Base-by-base conservation (phyloP, 345 rosid species). In the Stellera chamaejasme region DNA sequence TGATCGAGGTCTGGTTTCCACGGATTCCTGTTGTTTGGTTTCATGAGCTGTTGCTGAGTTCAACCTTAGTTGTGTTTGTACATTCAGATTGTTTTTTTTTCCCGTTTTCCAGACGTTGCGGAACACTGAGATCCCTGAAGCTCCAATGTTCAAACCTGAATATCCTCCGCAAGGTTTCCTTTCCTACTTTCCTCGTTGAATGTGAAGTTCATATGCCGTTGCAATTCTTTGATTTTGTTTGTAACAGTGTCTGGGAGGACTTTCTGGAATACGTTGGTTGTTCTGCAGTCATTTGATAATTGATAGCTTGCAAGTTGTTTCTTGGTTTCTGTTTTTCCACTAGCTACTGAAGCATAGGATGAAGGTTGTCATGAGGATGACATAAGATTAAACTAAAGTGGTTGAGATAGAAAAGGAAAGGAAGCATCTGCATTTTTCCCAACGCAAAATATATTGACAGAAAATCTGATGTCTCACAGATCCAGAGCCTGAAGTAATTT, bases 131-230 rank as follows among this genome's bases (percentile, higher is more conserved):
- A 79, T 89, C 63, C 95, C 97, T 7, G 97, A 89, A 72, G 65
- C 72, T 45, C 97, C 97, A 41, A 86, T 89, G 97, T 86, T 78
- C 57, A 86, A 70, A 64, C 97, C 97, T 7, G 95, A 86, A 78
- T 86, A 63, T 68, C 92, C 92, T 65, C 72, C 84, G 50, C 97
- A 86, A 77, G 88, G 97, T 89, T 72, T 47, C 2, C 43, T 59
- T 50, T 57, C 49, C 36, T 58, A 46, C 32, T 53, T 9, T 1
- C 43, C 39, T 19, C n/a, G 13, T 10, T 8, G 6, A 8, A 11
- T 61, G 10, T 16, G 28, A 15, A 49, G 52, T 49, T 49, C 8
- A 49, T 2, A 32, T 32, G 39, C 39, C 9, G 7, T 32, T 32
- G 9, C 7, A 32, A 8, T 32, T 32, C 39, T 5, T 5, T 8